Evolutionary conservation across 139 green algal genomes (phyloP), one percentile per base, ranked within the genome.

Genomic region (Auxenochlorella pyrenoidosa): DNA sequence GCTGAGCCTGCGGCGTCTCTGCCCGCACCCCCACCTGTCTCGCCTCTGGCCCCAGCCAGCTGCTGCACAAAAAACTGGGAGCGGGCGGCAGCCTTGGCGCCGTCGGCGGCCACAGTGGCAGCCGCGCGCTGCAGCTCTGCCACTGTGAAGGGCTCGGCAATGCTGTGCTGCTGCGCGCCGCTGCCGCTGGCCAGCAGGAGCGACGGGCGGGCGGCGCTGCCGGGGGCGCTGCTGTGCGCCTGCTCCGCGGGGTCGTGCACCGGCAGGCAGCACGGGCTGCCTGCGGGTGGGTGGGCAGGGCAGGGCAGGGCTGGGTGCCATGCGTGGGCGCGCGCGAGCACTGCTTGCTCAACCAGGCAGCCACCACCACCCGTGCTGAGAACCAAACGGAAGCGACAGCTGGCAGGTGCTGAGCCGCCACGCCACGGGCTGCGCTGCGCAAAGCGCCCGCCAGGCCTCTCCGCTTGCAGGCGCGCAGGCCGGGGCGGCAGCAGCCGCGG

Each of bases 61-160:
- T 63, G 63, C 8, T 63, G 80, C 40, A 85, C 80, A 32, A 40
- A 76, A 63, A 85, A 85, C 60, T 85, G 80, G 1, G 63, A 28
- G 3, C 80, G 59, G 2, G 80, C 80, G 3, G 26, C 63, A 0
- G 80, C 60, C 24, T 28, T 60, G 41, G 24, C 80, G 80, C 80
- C 60, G 13, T 85, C 80, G 43, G 80, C 26, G 12, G 80, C 80
- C 63, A 85, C 63, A 0, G 80, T 66, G 18, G 80, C 80, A 0
- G 80, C 80, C 43, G 80, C 80, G 13, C 43, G 80, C 80, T 85
- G 80, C 80, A 85, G 80, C 80, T 85, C 80, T 12, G 63, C 28
- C 13, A 85, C 63, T 13, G 80, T 85, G 41, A 85, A 85, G 28
- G 80, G 60, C 63, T 85, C 80, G 19, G 80, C 60, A 12, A 85